These are phyloP conservation scores for Tricholoma terreum DNA, from an alignment of 768 basidiomycete species.

Conservation along the genomic window DNA sequence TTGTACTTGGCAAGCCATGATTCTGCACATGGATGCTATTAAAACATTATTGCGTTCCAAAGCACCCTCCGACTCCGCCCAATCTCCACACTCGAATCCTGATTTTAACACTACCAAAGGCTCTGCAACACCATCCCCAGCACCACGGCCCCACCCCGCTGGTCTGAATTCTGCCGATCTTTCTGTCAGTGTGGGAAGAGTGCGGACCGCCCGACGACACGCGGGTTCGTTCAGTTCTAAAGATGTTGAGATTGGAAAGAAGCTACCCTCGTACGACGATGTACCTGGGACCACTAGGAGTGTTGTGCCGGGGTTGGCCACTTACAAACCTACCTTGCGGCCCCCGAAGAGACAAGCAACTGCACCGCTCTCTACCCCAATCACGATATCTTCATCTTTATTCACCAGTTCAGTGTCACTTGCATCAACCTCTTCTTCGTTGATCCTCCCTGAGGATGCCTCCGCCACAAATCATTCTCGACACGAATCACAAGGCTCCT, in stretches of 20 bases:
- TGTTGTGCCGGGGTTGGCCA: slow-evolving; percentile 31
- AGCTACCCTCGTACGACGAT: slow-evolving; percentile 63
- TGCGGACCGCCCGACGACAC: slow-evolving; percentile 69
- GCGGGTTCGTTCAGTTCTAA: slow-evolving; percentile 95
- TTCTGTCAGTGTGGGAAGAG: slow-evolving; percentile 30
- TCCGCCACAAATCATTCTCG: slow-evolving; percentile 31
- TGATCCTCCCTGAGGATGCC: slow-evolving; percentile 14
- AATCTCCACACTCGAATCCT: slow-evolving; percentile 14
- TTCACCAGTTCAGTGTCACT: slow-evolving; percentile 41
- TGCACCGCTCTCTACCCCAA: slow-evolving; percentile 26
- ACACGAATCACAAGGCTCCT: slow-evolving; percentile 40
- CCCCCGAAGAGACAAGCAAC: slow-evolving; percentile 49
- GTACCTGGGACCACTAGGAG: slow-evolving; percentile 36
- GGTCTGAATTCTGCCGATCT: slow-evolving; percentile 17
- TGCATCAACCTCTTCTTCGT: slow-evolving; percentile 17
- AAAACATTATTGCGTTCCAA: slow-evolving; percentile 53
- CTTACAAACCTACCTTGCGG: slow-evolving; percentile 41
- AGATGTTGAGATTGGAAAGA: slow-evolving; percentile 86
- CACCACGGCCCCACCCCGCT: slow-evolving; percentile 8
- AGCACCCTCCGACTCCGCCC: slow-evolving; percentile 15
- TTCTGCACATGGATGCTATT: slow-evolving; percentile 67
- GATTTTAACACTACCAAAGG: not conserved
- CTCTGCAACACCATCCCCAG: slow-evolving; percentile 12
- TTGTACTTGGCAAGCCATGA: slow-evolving; percentile 77
- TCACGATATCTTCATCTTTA: slow-evolving; percentile 23